Base-by-base conservation (phyloP, 805 yeast genomes). In the Cyberlindnera maclurae region DNA sequence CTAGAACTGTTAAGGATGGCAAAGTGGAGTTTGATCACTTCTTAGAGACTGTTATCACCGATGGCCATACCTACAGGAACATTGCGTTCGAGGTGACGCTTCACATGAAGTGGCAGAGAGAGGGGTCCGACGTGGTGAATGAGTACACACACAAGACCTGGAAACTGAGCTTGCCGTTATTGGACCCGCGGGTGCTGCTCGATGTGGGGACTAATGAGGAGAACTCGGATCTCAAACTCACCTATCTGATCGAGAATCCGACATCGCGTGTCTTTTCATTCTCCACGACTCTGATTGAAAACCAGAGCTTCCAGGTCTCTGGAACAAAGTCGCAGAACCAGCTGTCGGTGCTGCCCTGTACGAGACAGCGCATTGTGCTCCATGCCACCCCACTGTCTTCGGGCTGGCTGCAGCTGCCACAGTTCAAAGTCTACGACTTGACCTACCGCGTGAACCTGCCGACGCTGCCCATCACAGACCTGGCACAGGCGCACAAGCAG, bases 191-290 rank as follows among this genome's bases (percentile, higher is more conserved):
- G 36, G 77, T 79, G 3, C 56, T 83, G 26, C 64, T 80, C 3
- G 60, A 57, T n/a, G 53, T 65, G 3, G 54, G 42, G 30, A 47
- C 43, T 2, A 42, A 52, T 33, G 48, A 49, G 26, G 43, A 45
- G 11, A 33, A 45, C 26, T 51, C 46, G 24, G 44, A 42, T 2
- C 47, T 65, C 12, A 57, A 52, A 31, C 54, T 76, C 32, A 63
- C 53, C 12, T 84, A 74, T 52, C 65, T 68, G 37, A 52, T 85
- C 35, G 95, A 85, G 52, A 85, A 85, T 51, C 88, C 94, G 12
- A 81, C 94, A 0, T 68, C 82, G 3, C 65, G 81, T 32, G 70
- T 80, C 3, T 76, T 86, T 46, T 75, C 77, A 10, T 86, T 82
- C 47, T 60, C 79, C 11, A 64, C 77, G 3, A 62, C 66, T 11